phyloP scores from a whole-genome alignment of 2,329 filamentous ascomycete species.

The Gnomoniopsis sp. region DNA sequence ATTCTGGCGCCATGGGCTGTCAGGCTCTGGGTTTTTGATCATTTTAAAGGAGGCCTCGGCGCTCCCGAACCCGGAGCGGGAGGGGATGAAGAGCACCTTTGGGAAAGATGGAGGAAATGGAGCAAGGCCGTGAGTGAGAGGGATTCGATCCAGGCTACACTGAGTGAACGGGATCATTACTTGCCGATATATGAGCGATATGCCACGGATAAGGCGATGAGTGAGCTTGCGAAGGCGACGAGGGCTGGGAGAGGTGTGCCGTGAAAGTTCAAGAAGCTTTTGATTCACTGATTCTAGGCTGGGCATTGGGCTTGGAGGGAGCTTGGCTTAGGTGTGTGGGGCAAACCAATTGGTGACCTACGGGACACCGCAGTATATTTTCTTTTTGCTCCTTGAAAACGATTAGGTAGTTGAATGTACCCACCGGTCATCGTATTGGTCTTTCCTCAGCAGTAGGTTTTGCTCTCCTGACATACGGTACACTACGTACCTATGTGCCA shows the following conservation, averaged over 20 bases:
- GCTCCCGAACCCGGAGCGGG: constrained; percentile 31
- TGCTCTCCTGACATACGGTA: no score
- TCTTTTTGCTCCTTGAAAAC: no score
- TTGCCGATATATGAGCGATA: constrained; percentile 63
- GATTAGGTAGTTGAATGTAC: no score
- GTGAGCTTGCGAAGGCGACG: constrained; percentile 57
- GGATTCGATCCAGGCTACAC: constrained; percentile 61
- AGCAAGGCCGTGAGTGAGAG: constrained; percentile 51
- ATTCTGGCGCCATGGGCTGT: constrained; percentile 68
- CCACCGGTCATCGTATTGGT: no score
- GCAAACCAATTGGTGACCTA: no score
- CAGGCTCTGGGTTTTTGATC: constrained; percentile 67
- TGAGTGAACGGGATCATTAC: constrained; percentile 64
- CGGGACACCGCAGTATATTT: no score
- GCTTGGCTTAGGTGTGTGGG: no score
- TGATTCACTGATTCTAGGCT: no score
- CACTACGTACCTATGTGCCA: no score
- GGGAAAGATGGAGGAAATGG: constrained; percentile 64
- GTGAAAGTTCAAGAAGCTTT: constrained; percentile 34
- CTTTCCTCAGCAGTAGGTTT: no score
- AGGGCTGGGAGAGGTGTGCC: constrained; percentile 60
- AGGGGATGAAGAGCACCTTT: constrained; percentile 53
- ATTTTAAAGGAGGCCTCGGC: constrained; percentile 58
- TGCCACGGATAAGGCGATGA: constrained; percentile 59
- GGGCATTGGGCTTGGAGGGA: no score